A percentile compares a stretch with the other conserved stretches of the same genome.
Conservation (phyloP, 176 grass and related monocot genomes). For the Hordeum vulgare region DNA sequence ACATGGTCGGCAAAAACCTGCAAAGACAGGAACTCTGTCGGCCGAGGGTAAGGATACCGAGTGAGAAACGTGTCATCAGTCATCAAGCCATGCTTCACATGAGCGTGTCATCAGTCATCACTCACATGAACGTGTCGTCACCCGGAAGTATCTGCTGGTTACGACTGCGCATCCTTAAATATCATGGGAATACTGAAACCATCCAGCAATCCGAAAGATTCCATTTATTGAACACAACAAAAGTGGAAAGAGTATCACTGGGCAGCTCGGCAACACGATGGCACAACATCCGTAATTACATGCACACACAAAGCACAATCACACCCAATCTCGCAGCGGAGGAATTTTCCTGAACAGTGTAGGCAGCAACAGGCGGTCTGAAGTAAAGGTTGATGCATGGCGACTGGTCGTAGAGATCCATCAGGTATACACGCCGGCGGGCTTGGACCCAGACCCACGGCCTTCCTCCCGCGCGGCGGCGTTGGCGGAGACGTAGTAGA, state of each 20-base stretch:
- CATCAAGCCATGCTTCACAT: neutral
- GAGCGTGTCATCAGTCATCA: neutral
- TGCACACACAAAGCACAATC: neutral
- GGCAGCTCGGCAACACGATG: neutral
- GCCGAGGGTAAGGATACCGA: neutral
- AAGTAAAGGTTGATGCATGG: neutral
- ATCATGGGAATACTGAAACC: neutral
- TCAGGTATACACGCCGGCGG: neutral
- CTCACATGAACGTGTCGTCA: neutral
- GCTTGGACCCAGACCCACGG: neutral
- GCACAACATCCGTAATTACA: neutral
- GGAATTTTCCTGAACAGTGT: neutral
- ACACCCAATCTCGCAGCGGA: neutral
- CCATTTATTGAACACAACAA: neutral
- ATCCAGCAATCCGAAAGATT: neutral
- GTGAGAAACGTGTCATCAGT: neutral
- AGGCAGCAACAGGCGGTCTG: neutral
- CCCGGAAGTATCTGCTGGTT: neutral
- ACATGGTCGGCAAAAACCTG: neutral
- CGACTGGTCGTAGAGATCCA: neutral
- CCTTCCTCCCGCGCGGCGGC: conserved; percentile 39
- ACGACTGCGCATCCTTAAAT: neutral
- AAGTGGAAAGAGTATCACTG: neutral
- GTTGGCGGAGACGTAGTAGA: conserved; percentile 74
- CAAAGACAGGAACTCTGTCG: conserved; percentile 1